Conservation (phyloP, 2,329 filamentous ascomycete species). For the Scedosporium boydii region DNA sequence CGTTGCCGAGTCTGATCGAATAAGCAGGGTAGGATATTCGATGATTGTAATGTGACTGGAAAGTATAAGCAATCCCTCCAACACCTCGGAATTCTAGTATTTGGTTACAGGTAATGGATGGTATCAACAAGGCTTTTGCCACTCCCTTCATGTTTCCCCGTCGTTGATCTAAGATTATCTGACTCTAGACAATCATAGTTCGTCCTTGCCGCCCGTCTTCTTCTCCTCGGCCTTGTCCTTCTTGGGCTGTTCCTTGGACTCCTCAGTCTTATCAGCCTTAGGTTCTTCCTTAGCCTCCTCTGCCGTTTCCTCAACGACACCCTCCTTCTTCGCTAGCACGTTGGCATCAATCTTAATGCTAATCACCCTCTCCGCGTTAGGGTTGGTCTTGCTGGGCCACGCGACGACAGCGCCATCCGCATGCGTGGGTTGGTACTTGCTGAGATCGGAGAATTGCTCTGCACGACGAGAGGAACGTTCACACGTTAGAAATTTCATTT, state of each 20-base stretch:
- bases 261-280: not conserved
- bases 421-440: conserved; percentile 17
- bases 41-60: not conserved
- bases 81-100: not conserved
- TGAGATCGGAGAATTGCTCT: conserved; percentile 19
- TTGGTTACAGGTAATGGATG: not conserved
- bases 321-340: conserved; percentile 19
- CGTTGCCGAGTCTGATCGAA: no score
- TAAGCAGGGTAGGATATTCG: not conserved
- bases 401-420: conserved; percentile 17
- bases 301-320: not conserved
- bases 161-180: not conserved
- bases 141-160: not conserved
- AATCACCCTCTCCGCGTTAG: conserved; percentile 20
- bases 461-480: not conserved
- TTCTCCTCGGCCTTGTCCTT: not conserved
- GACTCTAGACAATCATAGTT: conserved; percentile 12
- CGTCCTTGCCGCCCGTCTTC: conserved; percentile 14
- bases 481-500: not conserved
- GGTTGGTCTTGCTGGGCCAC: conserved; percentile 21
- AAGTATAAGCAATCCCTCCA: not conserved
- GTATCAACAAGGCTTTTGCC: not conserved
- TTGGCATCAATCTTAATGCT: conserved; percentile 26
- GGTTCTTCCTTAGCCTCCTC: not conserved
- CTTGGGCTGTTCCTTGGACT: no score